Conservation (phyloP, 345 rosid genomes). For the Citrus glauca region DNA sequence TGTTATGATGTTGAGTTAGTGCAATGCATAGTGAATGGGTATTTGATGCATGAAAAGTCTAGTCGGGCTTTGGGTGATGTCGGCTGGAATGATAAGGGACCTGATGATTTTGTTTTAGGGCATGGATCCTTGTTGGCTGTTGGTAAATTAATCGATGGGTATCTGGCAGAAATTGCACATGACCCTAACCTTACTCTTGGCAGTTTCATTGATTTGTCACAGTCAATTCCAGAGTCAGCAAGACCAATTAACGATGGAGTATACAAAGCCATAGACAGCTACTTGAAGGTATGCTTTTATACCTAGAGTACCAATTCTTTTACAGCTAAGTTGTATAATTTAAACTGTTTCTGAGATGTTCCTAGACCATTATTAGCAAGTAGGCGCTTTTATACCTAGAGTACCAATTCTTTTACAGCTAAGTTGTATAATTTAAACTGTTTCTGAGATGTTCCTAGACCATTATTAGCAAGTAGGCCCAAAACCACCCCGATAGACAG, state of each 20-base stretch:
- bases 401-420: not conserved
- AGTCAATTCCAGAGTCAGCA: constrained; percentile 61
- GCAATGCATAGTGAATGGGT: constrained; percentile 44
- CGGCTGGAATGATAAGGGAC: constrained; percentile 33
- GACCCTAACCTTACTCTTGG: constrained; percentile 44
- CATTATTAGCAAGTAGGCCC: not conserved
- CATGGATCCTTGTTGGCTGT: constrained; percentile 50
- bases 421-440: not conserved
- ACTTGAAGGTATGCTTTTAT: constrained; percentile 56
- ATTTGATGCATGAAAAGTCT: constrained; percentile 38
- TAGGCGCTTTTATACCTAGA: not conserved
- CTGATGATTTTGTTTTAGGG: constrained; percentile 39
- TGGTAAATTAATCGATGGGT: constrained; percentile 70
- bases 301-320: not conserved
- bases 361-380: not conserved
- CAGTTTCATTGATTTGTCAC: constrained; percentile 54
- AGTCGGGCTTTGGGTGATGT: constrained; percentile 25
- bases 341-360: not conserved
- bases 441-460: not conserved
- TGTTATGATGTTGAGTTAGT: constrained; percentile 67
- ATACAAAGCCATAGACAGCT: constrained; percentile 78
- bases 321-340: not conserved
- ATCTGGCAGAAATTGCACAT: constrained; percentile 52
- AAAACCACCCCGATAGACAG: not conserved
- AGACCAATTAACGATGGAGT: constrained; percentile 73